Conservation (phyloP, 306 rosid genomes). For the Calophaca sinica region DNA sequence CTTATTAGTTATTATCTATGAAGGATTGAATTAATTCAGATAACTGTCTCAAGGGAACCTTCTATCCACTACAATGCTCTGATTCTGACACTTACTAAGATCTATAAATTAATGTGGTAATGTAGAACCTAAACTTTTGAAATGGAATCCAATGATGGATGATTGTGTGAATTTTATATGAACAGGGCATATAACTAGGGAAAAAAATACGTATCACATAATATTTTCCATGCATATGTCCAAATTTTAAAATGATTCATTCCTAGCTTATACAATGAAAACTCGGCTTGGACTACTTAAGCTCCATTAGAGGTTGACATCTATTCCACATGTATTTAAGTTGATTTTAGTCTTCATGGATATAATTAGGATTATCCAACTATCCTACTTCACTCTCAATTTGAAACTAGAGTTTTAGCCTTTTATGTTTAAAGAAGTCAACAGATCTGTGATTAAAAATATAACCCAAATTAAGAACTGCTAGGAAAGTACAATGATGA, state of each 20-base stretch:
- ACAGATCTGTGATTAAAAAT: constrained; percentile 8
- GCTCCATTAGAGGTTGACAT: neutral
- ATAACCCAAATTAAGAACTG: neutral
- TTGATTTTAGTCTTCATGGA: neutral
- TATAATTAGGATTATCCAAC: neutral
- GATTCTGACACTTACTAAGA: constrained; percentile 1
- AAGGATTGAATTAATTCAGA: neutral
- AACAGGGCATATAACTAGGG: neutral
- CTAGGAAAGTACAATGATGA: neutral
- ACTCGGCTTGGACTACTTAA: neutral
- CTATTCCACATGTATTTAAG: neutral
- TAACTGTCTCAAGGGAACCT: neutral
- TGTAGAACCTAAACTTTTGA: neutral
- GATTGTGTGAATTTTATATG: neutral
- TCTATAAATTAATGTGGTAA: neutral
- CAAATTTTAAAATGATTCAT: neutral
- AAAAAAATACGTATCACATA: neutral
- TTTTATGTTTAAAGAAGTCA: constrained; percentile 1
- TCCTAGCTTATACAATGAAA: neutral
- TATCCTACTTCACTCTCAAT: neutral
- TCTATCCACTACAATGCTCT: constrained; percentile 15
- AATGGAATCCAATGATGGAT: neutral
- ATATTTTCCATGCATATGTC: neutral
- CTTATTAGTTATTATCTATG: neutral
- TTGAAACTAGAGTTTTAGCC: constrained; percentile 6